A percentile compares a stretch with the other conserved stretches of the same genome.
Conservation (phyloP, 179 eudicot genomes). For the Beta lomatogona region DNA sequence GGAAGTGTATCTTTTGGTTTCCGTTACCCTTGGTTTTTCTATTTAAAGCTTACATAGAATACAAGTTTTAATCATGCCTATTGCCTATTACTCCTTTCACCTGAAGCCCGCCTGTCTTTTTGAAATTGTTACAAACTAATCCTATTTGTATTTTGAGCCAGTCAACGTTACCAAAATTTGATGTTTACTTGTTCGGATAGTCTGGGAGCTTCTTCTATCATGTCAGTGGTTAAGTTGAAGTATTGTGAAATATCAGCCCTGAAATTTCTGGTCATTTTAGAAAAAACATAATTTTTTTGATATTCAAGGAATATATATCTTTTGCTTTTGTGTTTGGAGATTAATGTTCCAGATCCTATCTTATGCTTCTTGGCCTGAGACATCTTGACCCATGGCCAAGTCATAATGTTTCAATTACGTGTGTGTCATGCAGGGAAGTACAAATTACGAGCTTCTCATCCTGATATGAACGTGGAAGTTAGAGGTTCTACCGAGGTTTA, state of each 20-base stretch:
- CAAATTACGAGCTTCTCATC: slow-evolving; percentile 72
- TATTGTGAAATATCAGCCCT: slow-evolving; percentile 5
- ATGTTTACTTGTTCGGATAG: neutral
- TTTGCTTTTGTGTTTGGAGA: slow-evolving; percentile 4
- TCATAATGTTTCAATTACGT: slow-evolving; percentile 6
- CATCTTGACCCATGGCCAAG: slow-evolving; percentile 12
- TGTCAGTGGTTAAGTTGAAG: slow-evolving; percentile 8
- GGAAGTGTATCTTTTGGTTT: neutral
- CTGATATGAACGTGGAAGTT: slow-evolving; percentile 68
- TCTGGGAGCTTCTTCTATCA: neutral
- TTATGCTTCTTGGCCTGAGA: slow-evolving; percentile 11
- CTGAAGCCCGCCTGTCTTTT: neutral
- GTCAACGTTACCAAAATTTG: neutral
- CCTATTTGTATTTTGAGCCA: neutral
- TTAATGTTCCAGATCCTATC: slow-evolving; percentile 1
- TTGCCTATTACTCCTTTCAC: neutral
- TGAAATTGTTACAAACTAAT: neutral
- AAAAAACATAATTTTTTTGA: neutral
- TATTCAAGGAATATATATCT: neutral
- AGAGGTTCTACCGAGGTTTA: slow-evolving; percentile 79
- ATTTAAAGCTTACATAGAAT: neutral
- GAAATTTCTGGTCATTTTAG: neutral
- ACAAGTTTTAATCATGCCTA: neutral
- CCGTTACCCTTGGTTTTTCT: neutral
- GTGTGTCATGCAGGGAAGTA: slow-evolving; percentile 64